Evolutionary conservation across 352 stramenopile species (phyloP), one percentile per base, ranked within the genome.

Genomic region (Phytopythium oedochilum): DNA sequence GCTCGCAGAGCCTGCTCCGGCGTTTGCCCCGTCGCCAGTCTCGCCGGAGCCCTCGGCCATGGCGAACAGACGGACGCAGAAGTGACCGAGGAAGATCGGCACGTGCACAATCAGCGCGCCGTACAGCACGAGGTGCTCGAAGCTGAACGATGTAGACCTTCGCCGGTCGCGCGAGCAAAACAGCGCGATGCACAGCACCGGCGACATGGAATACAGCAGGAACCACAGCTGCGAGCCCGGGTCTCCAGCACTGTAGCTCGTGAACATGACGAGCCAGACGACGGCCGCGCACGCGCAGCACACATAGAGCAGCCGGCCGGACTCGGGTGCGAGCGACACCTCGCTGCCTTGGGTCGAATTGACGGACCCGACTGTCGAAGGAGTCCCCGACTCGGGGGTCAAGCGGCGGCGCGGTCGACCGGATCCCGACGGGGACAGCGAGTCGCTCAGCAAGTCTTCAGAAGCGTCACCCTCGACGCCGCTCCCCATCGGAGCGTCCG

Each of bases 81-180:
- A 66, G 40, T 94, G 84, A 3, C 84, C 84, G 23, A 94, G 70
- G 63, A 90, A 94, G 26, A 92, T 59, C 25, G 84, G 84, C 0
- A 94, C 48, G 48, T 94, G 84, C 14, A 91, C 75, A 28, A 94
- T 57, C n/a, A 94, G 44, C 10, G 75, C 63, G n/a, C 74, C 77
- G 64, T 92, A 94, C 5, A 77, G 70, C 43, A 90, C 70, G 10
- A 88, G 70, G 44, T 89, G 70, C 35, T 94, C 76, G 34, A 92
- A 87, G 51, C 69, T 78, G 59, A 83, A 72, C 35, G 56, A 55
- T 5, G 49, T 55, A 20, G 47, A 31, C 32, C 61, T 53, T 51
- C 61, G 58, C 22, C 53, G 54, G 38, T 66, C 57, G 3, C 76
- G 71, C 23, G 71, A 71, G 43, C 67, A 82, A 48, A 88, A 79